Evolutionary conservation across 1,284 basidiomycete genomes (phyloP).

Genomic region (Leccinum pachyderme): DNA sequence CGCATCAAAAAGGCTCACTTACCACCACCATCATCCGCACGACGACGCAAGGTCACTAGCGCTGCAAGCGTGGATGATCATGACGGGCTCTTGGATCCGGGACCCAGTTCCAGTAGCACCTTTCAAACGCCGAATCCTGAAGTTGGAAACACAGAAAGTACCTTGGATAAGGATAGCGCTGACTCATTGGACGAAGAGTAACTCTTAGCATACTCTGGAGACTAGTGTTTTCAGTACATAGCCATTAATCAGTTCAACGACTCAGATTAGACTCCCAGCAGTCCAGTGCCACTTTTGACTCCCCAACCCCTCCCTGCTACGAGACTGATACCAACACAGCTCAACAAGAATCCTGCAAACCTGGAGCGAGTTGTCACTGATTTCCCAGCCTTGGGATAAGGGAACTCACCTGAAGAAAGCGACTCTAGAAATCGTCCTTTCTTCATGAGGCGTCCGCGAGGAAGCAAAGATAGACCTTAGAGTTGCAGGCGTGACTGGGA

Average conservation of each 20-base stretch:
- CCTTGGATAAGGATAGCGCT: slow-evolving; percentile 51
- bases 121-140: slow-evolving; percentile 15
- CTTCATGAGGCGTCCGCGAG: slow-evolving; percentile 72
- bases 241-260: background rate
- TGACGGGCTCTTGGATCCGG: slow-evolving; percentile 23
- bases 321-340: slow-evolving; percentile 74
- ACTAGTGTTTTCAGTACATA: background rate
- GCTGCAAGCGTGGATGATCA: slow-evolving; percentile 45
- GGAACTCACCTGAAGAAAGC: slow-evolving; percentile 72
- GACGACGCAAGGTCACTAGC: slow-evolving; percentile 51
- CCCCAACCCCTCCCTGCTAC: slow-evolving; percentile 67
- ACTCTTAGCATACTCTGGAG: slow-evolving; percentile 33
- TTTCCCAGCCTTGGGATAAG: background rate
- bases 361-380: slow-evolving; percentile 36
- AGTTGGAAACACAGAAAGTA: slow-evolving; percentile 11
- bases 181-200: slow-evolving; percentile 59
- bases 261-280: slow-evolving; percentile 57
- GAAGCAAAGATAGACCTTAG: slow-evolving; percentile 80
- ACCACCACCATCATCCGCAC: slow-evolving; percentile 40
- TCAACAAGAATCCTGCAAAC: slow-evolving; percentile 76
- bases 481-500: slow-evolving; percentile 78
- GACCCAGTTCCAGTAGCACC: slow-evolving; percentile 19
- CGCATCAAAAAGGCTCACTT: slow-evolving; percentile 64
- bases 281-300: slow-evolving; percentile 57
- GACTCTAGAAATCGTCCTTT: slow-evolving; percentile 74